Evolutionary conservation across 371 early-diverging fungal genomes (phyloP), one percentile per base, ranked within the genome.

Genomic region (Syncephalastrum monosporum): DNA sequence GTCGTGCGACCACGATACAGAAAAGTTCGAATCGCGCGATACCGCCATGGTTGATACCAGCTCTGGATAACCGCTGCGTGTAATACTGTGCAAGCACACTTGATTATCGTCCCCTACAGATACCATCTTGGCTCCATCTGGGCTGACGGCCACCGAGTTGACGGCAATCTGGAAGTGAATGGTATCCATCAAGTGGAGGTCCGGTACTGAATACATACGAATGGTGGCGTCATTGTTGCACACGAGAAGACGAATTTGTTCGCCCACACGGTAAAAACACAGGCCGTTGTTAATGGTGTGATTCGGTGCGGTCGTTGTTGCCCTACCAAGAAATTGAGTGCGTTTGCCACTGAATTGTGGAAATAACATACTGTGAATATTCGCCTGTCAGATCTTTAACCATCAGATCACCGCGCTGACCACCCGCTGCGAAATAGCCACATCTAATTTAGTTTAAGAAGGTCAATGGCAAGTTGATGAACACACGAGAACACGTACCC

Each of bases 191-290:
- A 86, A 71, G 21, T 85, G 77, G 41, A 94, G 71, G 42, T 74
- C 80, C 1, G 93, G 92, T 14, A 94, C 70, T 1, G 89, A 79
- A 62, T 84, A 91, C 14, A 95, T 84, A 67, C 93, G 93, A 67
- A 98, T 89, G 17, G 91, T 92, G 59, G 91, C 85, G 65, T 98
- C 98, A 65, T 98, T 98, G 72, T 94, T 98, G 68, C 94, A 90
- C 8, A 95, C 88, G 49, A 95, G 63, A 16, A 96, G 67, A 8
- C 93, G 72, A 5, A 77, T 83, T 17, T 82, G 78, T 42, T 83
- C 84, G 46, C 74, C 72, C 44, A 90, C 79, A 53, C 81, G 64
- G 7, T 87, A 83, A 33, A 96, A 91, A 54, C 85, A 85, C 45
- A 96, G 71, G 3, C 94, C 91, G 60, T 96, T 97, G 69, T 95